Evolutionary conservation across 2,329 filamentous ascomycete genomes (phyloP).

Genomic region (Incumbomyces lentus): DNA sequence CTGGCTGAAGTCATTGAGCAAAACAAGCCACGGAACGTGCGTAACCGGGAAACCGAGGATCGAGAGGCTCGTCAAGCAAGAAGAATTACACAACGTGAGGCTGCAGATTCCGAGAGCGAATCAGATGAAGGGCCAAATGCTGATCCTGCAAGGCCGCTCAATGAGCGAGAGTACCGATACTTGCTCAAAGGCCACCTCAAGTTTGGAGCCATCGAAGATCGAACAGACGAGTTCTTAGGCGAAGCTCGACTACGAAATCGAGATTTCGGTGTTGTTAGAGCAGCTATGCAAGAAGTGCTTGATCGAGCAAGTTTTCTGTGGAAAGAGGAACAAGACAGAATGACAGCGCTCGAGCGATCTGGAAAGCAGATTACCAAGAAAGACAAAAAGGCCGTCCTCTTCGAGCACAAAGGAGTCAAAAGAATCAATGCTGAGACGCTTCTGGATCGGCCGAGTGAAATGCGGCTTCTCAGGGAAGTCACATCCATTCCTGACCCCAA

Average conservation of each 20-base stretch:
- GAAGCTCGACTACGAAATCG: constrained; percentile 77
- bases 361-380: constrained; percentile 88
- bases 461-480: constrained; percentile 70
- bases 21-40: constrained; percentile 61
- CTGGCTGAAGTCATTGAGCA: constrained; percentile 73
- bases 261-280: constrained; percentile 67
- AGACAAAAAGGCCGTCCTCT: constrained; percentile 91
- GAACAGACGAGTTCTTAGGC: constrained; percentile 73
- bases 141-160: constrained; percentile 82
- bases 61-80: constrained; percentile 58
- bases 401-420: constrained; percentile 87
- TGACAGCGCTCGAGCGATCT: constrained; percentile 55
- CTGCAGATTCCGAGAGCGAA: constrained; percentile 59
- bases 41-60: constrained; percentile 49
- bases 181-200: constrained; percentile 83
- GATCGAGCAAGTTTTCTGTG: constrained; percentile 61
- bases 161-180: constrained; percentile 85
- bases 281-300: constrained; percentile 66
- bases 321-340: constrained; percentile 58
- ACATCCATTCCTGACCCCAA: constrained; percentile 55
- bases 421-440: constrained; percentile 94
- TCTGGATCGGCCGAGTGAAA: constrained; percentile 78
- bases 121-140: constrained; percentile 53
- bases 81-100: constrained; percentile 55
- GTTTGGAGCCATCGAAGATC: constrained; percentile 82